These are phyloP conservation scores for Aegilops longissima DNA, from an alignment of 176 grass and related monocot genomes.

Conservation along the genomic window DNA sequence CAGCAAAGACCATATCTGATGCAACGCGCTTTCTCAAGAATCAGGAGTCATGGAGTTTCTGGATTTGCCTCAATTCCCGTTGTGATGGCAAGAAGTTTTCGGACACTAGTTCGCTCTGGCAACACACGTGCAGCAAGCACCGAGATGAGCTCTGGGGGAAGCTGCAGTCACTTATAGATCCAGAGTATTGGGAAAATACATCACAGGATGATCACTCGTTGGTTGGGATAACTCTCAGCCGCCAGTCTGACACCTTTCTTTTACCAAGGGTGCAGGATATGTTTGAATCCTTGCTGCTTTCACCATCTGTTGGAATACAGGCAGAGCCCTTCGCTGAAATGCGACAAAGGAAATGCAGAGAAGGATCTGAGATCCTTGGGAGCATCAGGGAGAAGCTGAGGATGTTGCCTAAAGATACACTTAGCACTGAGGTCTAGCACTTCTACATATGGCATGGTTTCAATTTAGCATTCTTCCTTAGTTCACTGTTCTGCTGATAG, in stretches of 20 bases:
- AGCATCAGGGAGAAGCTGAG: slow-evolving; percentile 1
- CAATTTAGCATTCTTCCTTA: slow-evolving; percentile 18
- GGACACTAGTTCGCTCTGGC: background rate
- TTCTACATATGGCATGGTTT: slow-evolving; percentile 14
- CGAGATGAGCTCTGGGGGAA: background rate
- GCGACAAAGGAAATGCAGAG: background rate
- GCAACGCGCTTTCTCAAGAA: background rate
- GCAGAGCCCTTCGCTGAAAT: slow-evolving; percentile 6
- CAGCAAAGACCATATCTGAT: slow-evolving; percentile 13
- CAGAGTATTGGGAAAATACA: background rate
- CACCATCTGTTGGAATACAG: background rate
- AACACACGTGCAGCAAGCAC: background rate
- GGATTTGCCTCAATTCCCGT: background rate
- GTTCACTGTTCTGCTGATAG: background rate
- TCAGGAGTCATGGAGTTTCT: slow-evolving; percentile 18
- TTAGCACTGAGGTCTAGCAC: background rate
- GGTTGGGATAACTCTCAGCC: background rate
- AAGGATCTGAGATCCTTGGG: slow-evolving; percentile 2
- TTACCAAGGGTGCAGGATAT: background rate
- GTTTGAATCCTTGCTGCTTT: slow-evolving; percentile 1
- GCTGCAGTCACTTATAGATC: background rate
- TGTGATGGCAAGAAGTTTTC: background rate
- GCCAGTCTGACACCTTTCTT: background rate
- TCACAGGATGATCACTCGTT: background rate
- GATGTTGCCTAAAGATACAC: background rate